Percentiles rank a stretch among this genome's conserved stretches.
These are phyloP conservation scores for Symbiodinium natans DNA, from an alignment of 73 alveolate species.

Conservation along the genomic window DNA sequence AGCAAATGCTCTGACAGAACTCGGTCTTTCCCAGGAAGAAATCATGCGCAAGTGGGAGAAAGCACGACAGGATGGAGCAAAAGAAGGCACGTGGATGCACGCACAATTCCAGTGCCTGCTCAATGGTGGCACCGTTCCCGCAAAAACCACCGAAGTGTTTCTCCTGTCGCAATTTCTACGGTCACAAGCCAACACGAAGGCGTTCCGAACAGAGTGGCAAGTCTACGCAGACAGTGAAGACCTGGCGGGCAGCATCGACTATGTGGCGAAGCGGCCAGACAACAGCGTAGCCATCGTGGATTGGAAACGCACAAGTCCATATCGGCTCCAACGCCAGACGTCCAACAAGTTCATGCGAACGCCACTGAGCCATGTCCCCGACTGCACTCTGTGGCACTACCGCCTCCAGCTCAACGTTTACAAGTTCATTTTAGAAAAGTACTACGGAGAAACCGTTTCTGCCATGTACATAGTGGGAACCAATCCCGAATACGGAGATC, in stretches of 20 bases:
- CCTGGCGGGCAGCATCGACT: constrained; percentile 60
- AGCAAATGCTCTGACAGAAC: neutral
- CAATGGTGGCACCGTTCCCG: neutral
- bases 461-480: too few species aligned
- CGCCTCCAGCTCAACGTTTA: neutral
- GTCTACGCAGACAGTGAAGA: neutral
- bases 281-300: neutral
- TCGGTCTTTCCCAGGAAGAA: neutral
- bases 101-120: neutral
- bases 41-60: neutral
- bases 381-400: constrained; percentile 16
- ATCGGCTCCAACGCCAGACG: neutral
- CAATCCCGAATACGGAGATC: too few species aligned
- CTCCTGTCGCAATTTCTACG: neutral
- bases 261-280: neutral
- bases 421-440: too few species aligned
- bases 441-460: too few species aligned
- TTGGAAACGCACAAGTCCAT: constrained; percentile 28
- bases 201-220: constrained; percentile 45
- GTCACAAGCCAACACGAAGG: neutral
- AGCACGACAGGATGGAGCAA: neutral
- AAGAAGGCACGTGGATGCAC: constrained; percentile 51
- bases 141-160: neutral
- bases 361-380: constrained; percentile 6
- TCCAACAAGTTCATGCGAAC: neutral